These are phyloP conservation scores for Phialophora expanda DNA, from an alignment of 2,329 filamentous ascomycete genomes.

Conservation along the genomic window DNA sequence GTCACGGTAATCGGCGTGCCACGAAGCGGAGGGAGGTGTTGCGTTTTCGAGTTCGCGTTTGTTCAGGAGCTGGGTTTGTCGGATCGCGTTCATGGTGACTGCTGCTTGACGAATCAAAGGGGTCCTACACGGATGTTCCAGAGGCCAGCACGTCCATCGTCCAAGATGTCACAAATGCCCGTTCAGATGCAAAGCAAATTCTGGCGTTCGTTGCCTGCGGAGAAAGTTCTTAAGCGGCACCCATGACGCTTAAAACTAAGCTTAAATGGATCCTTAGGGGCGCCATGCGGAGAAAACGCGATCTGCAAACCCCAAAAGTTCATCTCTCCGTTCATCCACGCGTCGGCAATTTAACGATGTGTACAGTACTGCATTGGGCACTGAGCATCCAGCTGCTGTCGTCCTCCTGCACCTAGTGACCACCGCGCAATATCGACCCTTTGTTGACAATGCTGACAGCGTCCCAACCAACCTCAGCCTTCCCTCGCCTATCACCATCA, in stretches of 20 bases:
- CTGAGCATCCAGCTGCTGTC: not conserved
- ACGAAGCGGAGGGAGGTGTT: slow-evolving; percentile 85
- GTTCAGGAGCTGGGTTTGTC: slow-evolving; percentile 89
- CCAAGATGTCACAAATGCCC: not conserved
- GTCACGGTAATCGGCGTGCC: slow-evolving; percentile 97
- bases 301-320: slow-evolving; percentile 13
- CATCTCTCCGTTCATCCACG: slow-evolving; percentile 9
- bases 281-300: slow-evolving; percentile 15
- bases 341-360: not conserved
- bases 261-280: not conserved
- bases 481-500: slow-evolving; percentile 15
- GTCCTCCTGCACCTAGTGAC: not conserved
- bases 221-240: slow-evolving; percentile 5
- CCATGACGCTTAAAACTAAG: slow-evolving; percentile 9
- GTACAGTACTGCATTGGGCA: not conserved
- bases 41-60: slow-evolving; percentile 91
- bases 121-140: not conserved
- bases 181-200: not conserved
- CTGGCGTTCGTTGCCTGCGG: slow-evolving; percentile 8
- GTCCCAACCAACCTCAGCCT: slow-evolving; percentile 25
- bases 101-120: not conserved
- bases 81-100: slow-evolving; percentile 83
- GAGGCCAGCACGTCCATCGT: not conserved
- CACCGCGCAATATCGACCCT: not conserved
- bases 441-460: slow-evolving; percentile 28